Evolutionary conservation across 2,329 filamentous ascomycete species (phyloP), one percentile per base, ranked within the genome.

Genomic region (Aureobasidium namibiae): DNA sequence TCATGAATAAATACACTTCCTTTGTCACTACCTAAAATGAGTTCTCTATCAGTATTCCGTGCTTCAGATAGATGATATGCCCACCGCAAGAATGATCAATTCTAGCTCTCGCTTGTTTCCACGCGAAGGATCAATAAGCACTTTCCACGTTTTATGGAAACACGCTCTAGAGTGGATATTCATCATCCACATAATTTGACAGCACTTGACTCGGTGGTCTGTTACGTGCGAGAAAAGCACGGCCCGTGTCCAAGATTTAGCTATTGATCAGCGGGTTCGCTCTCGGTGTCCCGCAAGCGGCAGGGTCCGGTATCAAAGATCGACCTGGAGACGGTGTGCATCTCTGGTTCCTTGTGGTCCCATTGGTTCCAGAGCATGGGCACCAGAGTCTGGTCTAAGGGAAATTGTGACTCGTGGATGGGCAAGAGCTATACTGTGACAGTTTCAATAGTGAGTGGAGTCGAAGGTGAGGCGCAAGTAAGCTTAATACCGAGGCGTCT

Each of bases 391-490:
- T 5, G n/a, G 10, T 6, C 29, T 16, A 21, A 45, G 14, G 24
- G 2, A n/a, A 13, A 4, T 45, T 18, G 50, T 33, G n/a, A 42
- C 21, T 23, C 38, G 24, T 16, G 50, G 33, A 6, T 31, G 50
- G n/a, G n/a, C n/a, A n/a, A 29, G 18, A 29, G 38, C 11, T 21
- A 54, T 23, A 54, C n/a, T 16, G 29, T 18, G 23, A 39, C 23
- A 39, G 36, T n/a, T n/a, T 54, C 50, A 42, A 54, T 31, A 41
- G 50, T 54, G 49, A 54, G 50, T 36, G 50, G 50, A 54, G 36
- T n/a, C 29, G 24, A 45, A 8, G 26, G 24, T 42, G 50, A 54
- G 38, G 50, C 50, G 36, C 36, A 54, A 5, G 14, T 54, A 54
- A 54, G 50, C 50, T 54, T 54, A 54, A 54, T 16, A 21, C 26